Conservation (phyloP, 768 basidiomycete genomes). For the Candolleomyces efflorescens region DNA sequence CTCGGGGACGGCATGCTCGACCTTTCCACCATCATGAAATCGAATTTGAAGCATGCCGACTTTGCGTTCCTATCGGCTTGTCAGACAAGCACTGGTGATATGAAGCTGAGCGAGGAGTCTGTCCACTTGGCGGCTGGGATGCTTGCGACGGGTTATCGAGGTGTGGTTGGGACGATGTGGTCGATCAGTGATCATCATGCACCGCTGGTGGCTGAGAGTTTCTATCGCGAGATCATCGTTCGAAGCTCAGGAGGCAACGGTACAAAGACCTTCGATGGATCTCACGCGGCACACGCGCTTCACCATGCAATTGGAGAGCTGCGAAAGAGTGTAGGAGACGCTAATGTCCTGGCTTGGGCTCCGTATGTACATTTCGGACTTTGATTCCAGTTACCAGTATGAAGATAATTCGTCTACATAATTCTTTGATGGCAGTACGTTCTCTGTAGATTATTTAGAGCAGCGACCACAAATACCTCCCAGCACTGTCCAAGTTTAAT, state of each 20-base stretch:
- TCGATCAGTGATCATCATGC: conserved; percentile 13
- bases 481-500: no score
- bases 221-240: not conserved
- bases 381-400: no score
- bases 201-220: conserved; percentile 8
- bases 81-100: conserved; percentile 14
- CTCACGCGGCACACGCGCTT: conserved; percentile 4
- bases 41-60: conserved; percentile 7
- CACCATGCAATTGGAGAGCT: conserved; percentile 4
- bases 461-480: no score
- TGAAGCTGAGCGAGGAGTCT: conserved; percentile 12
- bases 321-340: not conserved
- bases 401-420: not conserved
- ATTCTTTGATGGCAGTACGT: no score
- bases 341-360: conserved; percentile 7
- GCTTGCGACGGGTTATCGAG: conserved; percentile 15
- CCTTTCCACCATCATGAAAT: conserved; percentile 11
- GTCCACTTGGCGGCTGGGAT: conserved; percentile 18
- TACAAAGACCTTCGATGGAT: not conserved
- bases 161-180: conserved; percentile 18
- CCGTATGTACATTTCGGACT: conserved; percentile 12
- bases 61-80: conserved; percentile 16
- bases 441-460: no score
- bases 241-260: not conserved
- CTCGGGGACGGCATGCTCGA: conserved; percentile 8